Conservation (phyloP, 2,329 filamentous ascomycete genomes). For the Fusarium sp. region DNA sequence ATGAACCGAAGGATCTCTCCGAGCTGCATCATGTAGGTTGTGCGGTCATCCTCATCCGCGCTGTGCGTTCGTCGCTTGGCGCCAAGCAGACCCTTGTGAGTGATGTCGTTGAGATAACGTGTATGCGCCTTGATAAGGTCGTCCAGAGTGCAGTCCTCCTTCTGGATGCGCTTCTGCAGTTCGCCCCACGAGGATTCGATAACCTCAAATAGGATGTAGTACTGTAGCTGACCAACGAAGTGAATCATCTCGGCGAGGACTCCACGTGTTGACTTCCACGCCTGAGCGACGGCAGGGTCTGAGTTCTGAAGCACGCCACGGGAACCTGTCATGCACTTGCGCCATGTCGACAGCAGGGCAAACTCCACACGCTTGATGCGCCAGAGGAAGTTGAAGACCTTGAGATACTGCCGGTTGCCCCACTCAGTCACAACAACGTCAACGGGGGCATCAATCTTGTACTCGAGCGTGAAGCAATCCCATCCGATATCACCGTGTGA, state of each 20-base stretch:
- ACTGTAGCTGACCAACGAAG: slow-evolving; percentile 95
- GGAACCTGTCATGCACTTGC: slow-evolving; percentile 93
- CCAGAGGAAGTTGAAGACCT: slow-evolving; percentile 99
- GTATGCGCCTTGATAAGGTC: slow-evolving; percentile 93
- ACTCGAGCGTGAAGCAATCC: slow-evolving; percentile 99
- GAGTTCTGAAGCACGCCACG: slow-evolving; percentile 85
- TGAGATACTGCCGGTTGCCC: slow-evolving; percentile 94
- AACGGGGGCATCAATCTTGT: slow-evolving; percentile 95
- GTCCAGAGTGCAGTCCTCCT: slow-evolving; percentile 89
- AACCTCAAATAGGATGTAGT: slow-evolving; percentile 98
- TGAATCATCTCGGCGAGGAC: slow-evolving; percentile 97
- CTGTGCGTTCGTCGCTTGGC: slow-evolving; percentile 61
- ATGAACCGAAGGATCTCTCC: slow-evolving; percentile 93
- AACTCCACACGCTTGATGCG: slow-evolving; percentile 98
- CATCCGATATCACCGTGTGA: slow-evolving; percentile 97
- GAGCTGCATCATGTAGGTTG: slow-evolving; percentile 86
- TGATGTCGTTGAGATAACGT: slow-evolving; percentile 90
- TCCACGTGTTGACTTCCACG: slow-evolving; percentile 91
- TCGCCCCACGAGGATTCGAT: slow-evolving; percentile 96
- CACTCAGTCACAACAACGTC: slow-evolving; percentile 97
- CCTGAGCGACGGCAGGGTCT: slow-evolving; percentile 70
- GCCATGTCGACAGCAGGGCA: slow-evolving; percentile 87
- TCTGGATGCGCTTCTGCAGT: slow-evolving; percentile 80
- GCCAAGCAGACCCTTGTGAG: slow-evolving; percentile 91
- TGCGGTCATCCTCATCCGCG: slow-evolving; percentile 68